Percentiles rank a stretch among this genome's conserved stretches.
phyloP scores from a whole-genome alignment of 2,329 filamentous ascomycete species.

The Fusarium anguioides region DNA sequence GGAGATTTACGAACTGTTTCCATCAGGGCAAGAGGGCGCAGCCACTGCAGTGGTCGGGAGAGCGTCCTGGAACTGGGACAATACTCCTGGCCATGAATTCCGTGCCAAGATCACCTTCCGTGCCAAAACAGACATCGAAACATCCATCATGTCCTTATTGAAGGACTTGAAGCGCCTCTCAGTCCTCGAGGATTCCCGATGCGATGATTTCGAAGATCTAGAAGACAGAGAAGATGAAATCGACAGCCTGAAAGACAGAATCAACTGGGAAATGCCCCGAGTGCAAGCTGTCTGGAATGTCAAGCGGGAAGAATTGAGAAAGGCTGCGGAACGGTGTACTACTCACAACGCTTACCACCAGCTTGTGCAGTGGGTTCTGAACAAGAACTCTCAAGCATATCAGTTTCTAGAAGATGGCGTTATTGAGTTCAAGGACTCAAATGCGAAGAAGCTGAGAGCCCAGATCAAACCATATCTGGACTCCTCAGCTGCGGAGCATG shows the following conservation, averaged over 20 bases:
- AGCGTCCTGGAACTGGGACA: conserved; percentile 43
- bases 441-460: conserved; percentile 6
- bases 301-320: not conserved
- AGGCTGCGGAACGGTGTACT: too few relatives aligned
- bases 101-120: conserved; percentile 42
- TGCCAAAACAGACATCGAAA: conserved; percentile 10
- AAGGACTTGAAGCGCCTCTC: not conserved
- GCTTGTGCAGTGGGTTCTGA: conserved; percentile 20
- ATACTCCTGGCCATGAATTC: conserved; percentile 19
- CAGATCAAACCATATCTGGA: conserved; percentile 46
- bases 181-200: too few relatives aligned
- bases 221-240: not conserved
- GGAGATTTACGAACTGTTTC: conserved; percentile 41
- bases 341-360: too few relatives aligned
- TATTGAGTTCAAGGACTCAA: not conserved
- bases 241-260: conserved; percentile 27
- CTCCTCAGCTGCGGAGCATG: conserved; percentile 14
- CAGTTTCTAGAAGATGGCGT: conserved; percentile 1
- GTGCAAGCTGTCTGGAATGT: conserved; percentile 39
- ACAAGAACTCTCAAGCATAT: conserved; percentile 2
- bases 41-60: conserved; percentile 45
- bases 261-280: conserved; percentile 35
- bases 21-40: conserved; percentile 46
- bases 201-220: too few relatives aligned
- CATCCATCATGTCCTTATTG: conserved; percentile 36